A percentile compares a stretch with the other conserved stretches of the same genome.
Evolutionary conservation across 768 basidiomycete species (phyloP).

Genomic region (Suillus clintonianus): DNA sequence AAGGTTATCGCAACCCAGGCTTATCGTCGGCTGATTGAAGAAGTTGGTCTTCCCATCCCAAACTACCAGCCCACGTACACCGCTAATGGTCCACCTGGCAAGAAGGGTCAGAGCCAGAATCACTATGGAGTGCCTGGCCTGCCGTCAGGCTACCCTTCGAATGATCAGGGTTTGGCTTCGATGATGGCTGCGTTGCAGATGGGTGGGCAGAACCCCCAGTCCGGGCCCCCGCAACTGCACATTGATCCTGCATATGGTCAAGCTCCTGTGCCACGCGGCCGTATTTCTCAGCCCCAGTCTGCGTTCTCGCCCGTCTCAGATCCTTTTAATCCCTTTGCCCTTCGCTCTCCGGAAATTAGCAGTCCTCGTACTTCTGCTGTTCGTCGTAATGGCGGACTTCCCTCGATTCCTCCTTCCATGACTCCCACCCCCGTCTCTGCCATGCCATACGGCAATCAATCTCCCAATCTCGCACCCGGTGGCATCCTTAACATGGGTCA

Average conservation of each 20-base stretch:
- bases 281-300: constrained; percentile 42
- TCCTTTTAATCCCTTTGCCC: too few relatives aligned
- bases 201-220: constrained; percentile 85
- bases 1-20: constrained; percentile 95
- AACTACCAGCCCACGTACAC: constrained; percentile 83
- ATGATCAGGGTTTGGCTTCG: constrained; percentile 82
- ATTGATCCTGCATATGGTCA: constrained; percentile 65
- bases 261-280: constrained; percentile 46
- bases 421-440: constrained; percentile 30
- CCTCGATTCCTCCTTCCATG: constrained; percentile 34
- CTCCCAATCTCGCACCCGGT: constrained; percentile 55
- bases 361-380: constrained; percentile 48
- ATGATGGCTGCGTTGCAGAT: constrained; percentile 94
- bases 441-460: constrained; percentile 59
- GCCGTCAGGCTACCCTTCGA: constrained; percentile 78
- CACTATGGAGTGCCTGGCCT: constrained; percentile 72
- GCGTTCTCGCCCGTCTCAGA: constrained; percentile 41
- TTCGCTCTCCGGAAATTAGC: constrained; percentile 16
- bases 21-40: constrained; percentile 90
- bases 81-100: constrained; percentile 55
- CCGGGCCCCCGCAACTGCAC: constrained; percentile 72
- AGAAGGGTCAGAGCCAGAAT: constrained; percentile 56
- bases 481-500: constrained; percentile 66
- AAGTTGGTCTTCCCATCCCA: constrained; percentile 89
- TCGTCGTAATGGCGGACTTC: constrained; percentile 47